Conservation (phyloP, 768 basidiomycete species). For the Collybia sordida region DNA sequence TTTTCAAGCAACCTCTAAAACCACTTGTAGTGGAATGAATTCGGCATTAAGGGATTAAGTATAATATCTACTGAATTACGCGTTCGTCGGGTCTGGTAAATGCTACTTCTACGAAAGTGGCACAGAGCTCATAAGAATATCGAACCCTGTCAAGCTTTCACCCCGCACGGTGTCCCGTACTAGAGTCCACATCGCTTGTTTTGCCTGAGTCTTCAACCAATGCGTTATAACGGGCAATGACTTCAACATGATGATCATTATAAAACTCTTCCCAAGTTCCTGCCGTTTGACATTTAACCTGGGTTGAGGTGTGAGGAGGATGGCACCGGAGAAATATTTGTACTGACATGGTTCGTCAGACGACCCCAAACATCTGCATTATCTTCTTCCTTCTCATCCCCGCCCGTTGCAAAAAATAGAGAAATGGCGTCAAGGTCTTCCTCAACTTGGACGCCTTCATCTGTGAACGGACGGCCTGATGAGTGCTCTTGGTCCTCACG, state of each 20-base stretch:
- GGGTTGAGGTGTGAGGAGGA: slow-evolving; percentile 3
- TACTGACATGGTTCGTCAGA: slow-evolving; percentile 45
- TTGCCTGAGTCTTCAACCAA: slow-evolving; percentile 11
- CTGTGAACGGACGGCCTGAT: neutral
- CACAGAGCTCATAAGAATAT: too few species aligned
- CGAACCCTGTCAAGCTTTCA: too few species aligned
- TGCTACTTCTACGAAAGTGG: too few species aligned
- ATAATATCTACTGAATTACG: neutral
- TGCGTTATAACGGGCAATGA: slow-evolving; percentile 40
- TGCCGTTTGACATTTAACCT: slow-evolving; percentile 42
- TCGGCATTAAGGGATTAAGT: too few species aligned
- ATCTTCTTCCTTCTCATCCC: slow-evolving; percentile 41
- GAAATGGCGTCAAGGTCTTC: slow-evolving; percentile 54
- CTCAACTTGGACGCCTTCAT: slow-evolving; percentile 16
- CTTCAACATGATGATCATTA: slow-evolving; percentile 36
- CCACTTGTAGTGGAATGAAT: slow-evolving; percentile 33
- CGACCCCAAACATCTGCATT: slow-evolving; percentile 49
- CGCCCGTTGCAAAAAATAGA: slow-evolving; percentile 51
- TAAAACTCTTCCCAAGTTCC: slow-evolving; percentile 54
- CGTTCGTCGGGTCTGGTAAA: too few species aligned
- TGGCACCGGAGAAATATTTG: neutral
- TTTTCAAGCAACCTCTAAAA: slow-evolving; percentile 76
- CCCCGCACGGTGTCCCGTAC: neutral
- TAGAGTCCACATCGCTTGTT: neutral
- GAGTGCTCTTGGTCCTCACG: neutral